Percentiles rank a stretch among this genome's conserved stretches.
phyloP scores from a whole-genome alignment of 2,329 filamentous ascomycete species.

The Penicillium occitanis region DNA sequence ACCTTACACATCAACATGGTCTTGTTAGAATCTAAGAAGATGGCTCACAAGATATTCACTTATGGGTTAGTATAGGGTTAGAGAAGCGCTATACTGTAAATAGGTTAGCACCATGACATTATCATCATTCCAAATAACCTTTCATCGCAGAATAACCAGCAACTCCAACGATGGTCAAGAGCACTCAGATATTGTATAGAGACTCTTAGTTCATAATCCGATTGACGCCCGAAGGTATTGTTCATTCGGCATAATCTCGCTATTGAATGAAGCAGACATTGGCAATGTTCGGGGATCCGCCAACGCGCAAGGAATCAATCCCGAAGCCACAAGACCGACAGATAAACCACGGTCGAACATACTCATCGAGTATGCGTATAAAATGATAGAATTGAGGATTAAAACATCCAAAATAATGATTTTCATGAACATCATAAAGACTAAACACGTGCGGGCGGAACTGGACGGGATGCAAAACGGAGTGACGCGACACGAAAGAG shows the following conservation, averaged over 20 bases:
- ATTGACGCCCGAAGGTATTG: background rate
- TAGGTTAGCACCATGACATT: background rate
- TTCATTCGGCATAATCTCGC: background rate
- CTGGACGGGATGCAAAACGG: slow-evolving; percentile 3
- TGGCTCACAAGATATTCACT: background rate
- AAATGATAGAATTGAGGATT: background rate
- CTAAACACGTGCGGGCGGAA: slow-evolving; percentile 22
- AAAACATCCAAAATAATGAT: background rate
- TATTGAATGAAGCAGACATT: background rate
- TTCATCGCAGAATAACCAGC: background rate
- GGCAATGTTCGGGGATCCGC: background rate
- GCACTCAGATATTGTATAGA: background rate
- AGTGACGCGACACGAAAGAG: slow-evolving; percentile 8
- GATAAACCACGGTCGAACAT: background rate
- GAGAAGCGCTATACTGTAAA: background rate
- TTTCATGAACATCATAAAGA: slow-evolving; percentile 18
- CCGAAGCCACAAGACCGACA: background rate
- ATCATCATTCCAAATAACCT: background rate
- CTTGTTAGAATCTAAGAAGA: background rate
- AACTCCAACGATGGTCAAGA: background rate
- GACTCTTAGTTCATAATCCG: background rate
- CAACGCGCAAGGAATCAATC: background rate
- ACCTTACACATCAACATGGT: background rate
- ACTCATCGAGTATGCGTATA: background rate
- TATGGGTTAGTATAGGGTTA: background rate